Evolutionary conservation across 768 basidiomycete genomes (phyloP).

Genomic region (Floccularia luteovirens): DNA sequence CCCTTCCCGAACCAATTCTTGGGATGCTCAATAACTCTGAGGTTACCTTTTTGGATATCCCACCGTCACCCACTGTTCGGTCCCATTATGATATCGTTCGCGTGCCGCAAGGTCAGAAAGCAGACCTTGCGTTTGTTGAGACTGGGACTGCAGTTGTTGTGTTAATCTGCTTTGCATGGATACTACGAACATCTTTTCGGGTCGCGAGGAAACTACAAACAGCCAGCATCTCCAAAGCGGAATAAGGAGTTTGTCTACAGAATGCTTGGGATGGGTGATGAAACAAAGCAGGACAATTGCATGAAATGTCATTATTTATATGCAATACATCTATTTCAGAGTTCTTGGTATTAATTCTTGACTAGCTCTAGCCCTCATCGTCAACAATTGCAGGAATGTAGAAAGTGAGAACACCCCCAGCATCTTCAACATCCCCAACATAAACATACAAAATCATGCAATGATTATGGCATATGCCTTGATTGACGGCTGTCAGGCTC

Average conservation of each 20-base stretch:
- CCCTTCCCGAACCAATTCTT: no score
- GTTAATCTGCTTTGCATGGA: slow-evolving; percentile 28
- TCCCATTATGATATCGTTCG: slow-evolving; percentile 14
- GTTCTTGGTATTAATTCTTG: no score
- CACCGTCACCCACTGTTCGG: slow-evolving; percentile 11
- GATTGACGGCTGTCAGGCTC: background rate
- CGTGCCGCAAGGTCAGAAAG: slow-evolving; percentile 28
- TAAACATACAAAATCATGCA: slow-evolving; percentile 88
- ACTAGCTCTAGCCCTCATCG: no score
- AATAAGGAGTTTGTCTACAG: no score
- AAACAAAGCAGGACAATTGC: no score
- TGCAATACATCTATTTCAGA: no score
- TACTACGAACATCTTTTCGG: slow-evolving; percentile 19
- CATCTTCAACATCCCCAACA: slow-evolving; percentile 71
- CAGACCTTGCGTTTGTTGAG: slow-evolving; percentile 32
- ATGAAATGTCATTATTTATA: no score
- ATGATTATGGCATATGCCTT: slow-evolving; percentile 77
- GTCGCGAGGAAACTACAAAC: slow-evolving; percentile 7
- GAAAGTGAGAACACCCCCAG: slow-evolving; percentile 82
- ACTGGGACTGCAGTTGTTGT: slow-evolving; percentile 29
- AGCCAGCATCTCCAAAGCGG: no score
- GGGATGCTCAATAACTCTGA: no score
- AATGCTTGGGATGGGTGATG: no score
- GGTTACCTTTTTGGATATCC: no score
- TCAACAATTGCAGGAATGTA: slow-evolving; percentile 78